Conservation (phyloP, 1,284 basidiomycete genomes). For the Marasmius oreades region DNA sequence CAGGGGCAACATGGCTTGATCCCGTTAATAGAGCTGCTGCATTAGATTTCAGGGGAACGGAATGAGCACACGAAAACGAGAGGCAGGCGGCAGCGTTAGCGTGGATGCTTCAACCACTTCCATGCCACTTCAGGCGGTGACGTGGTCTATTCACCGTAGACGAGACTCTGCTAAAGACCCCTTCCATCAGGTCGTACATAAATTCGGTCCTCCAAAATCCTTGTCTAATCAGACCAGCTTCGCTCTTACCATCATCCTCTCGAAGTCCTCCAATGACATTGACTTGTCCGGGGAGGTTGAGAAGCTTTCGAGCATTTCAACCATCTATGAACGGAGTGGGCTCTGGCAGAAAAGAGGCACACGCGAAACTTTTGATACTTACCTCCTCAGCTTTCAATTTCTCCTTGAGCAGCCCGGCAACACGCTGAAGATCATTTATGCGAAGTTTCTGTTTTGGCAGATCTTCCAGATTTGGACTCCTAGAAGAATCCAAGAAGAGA, state of each 20-base stretch:
- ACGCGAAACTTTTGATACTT: constrained; percentile 18
- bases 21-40: too few relatives aligned
- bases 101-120: too few relatives aligned
- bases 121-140: too few relatives aligned
- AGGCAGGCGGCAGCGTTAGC: too few relatives aligned
- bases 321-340: constrained; percentile 39
- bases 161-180: too few relatives aligned
- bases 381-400: constrained; percentile 71
- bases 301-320: constrained; percentile 73
- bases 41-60: too few relatives aligned
- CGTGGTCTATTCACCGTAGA: too few relatives aligned
- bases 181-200: too few relatives aligned
- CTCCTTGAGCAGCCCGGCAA: constrained; percentile 58
- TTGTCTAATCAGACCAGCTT: constrained; percentile 32
- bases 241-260: constrained; percentile 64
- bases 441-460: constrained; percentile 50
- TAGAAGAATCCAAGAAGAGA: constrained; percentile 55
- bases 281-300: constrained; percentile 65
- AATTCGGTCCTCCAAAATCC: too few relatives aligned
- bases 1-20: too few relatives aligned
- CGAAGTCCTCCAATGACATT: constrained; percentile 65
- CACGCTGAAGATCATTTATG: constrained; percentile 60
- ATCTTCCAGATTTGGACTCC: too few relatives aligned
- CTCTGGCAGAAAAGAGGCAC: constrained; percentile 1
- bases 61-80: too few relatives aligned